phyloP scores from a whole-genome alignment of 352 stramenopile genomes.

The Aphanomyces euteiches region DNA sequence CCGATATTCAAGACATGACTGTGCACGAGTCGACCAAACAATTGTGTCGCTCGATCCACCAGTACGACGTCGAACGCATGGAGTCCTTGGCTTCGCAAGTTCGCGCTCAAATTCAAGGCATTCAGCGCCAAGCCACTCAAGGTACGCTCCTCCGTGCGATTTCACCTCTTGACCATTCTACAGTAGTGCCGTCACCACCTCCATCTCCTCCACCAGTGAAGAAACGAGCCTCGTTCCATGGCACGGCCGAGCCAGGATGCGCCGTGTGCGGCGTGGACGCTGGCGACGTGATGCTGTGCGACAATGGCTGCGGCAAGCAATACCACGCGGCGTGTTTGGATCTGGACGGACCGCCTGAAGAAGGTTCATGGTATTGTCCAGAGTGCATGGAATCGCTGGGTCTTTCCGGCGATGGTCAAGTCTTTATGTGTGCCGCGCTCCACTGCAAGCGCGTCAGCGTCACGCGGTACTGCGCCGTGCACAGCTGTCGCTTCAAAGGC shows the following conservation, averaged over 20 bases:
- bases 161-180: not conserved
- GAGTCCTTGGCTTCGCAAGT: not conserved
- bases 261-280: not conserved
- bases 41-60: not conserved
- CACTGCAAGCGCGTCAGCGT: conserved; percentile 26
- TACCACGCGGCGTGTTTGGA: conserved; percentile 15
- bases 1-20: not conserved
- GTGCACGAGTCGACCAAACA: not conserved
- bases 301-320: conserved; percentile 15
- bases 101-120: not conserved
- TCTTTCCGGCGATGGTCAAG: conserved; percentile 10
- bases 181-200: not conserved
- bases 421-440: conserved; percentile 20
- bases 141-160: not conserved
- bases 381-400: conserved; percentile 14
- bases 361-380: conserved; percentile 14
- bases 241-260: not conserved
- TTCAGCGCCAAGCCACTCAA: not conserved
- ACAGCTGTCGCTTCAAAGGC: conserved; percentile 29
- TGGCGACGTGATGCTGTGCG: not conserved
- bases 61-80: not conserved
- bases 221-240: not conserved
- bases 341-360: conserved; percentile 1
- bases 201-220: not conserved
- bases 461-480: conserved; percentile 23